These are phyloP conservation scores for Spinellus fusiger DNA, from an alignment of 192 early-diverging fungal genomes.

Conservation along the genomic window DNA sequence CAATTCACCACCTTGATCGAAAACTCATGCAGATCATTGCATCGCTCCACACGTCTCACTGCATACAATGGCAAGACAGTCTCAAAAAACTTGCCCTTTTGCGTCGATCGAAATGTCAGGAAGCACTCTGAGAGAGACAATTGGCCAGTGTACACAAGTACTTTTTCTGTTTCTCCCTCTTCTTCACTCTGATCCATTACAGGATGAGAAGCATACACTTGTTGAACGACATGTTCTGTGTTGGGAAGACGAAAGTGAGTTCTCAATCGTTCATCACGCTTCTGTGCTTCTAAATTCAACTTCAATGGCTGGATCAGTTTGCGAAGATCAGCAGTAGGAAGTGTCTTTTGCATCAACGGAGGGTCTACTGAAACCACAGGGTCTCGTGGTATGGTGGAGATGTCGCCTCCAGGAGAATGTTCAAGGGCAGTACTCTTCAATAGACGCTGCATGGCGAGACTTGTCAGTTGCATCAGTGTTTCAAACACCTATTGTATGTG, in stretches of 20 bases:
- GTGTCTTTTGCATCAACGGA: not conserved
- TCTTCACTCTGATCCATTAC: conserved; percentile 37
- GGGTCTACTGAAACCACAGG: too few species aligned
- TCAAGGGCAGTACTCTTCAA: conserved; percentile 70
- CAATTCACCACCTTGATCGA: conserved; percentile 23
- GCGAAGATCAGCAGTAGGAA: conserved; percentile 8
- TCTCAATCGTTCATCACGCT: conserved; percentile 75
- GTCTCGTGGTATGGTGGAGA: not conserved
- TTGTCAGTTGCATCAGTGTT: conserved; percentile 71
- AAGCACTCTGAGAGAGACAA: conserved; percentile 74
- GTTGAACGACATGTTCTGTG: conserved; percentile 70
- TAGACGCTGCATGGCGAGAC: conserved; percentile 71
- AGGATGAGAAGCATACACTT: conserved; percentile 52
- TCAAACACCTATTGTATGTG: conserved; percentile 53
- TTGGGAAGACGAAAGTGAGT: conserved; percentile 71
- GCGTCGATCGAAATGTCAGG: conserved; percentile 62
- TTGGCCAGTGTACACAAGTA: conserved; percentile 47
- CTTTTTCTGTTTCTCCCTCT: not conserved
- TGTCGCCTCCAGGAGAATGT: conserved; percentile 47
- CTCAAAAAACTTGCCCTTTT: conserved; percentile 48
- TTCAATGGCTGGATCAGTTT: conserved; percentile 42
- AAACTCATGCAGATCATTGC: conserved; percentile 37
- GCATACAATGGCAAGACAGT: conserved; percentile 72
- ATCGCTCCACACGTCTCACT: conserved; percentile 73
- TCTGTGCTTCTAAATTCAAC: conserved; percentile 65